Conservation (phyloP, 352 stramenopile species). For the Globisporangium ultimum region DNA sequence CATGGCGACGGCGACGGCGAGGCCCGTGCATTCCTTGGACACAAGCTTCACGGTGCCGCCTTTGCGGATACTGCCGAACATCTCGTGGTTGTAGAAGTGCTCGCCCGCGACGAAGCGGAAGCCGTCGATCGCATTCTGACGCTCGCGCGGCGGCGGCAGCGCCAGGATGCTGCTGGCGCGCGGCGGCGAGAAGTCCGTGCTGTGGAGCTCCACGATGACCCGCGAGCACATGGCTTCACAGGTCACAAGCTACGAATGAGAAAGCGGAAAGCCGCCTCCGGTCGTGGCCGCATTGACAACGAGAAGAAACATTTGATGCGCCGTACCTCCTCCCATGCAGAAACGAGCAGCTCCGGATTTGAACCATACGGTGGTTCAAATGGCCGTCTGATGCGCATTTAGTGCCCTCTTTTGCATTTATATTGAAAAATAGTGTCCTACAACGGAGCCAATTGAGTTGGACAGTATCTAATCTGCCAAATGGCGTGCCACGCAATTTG, state of each 20-base stretch:
- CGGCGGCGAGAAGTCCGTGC: constrained; percentile 4
- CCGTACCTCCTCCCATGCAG: background rate
- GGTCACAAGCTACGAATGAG: background rate
- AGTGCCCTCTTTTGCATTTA: background rate
- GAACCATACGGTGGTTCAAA: background rate
- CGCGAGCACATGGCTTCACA: constrained; percentile 1
- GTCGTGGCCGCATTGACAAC: background rate
- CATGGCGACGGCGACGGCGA: constrained; percentile 18
- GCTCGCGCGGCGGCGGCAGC: constrained; percentile 1
- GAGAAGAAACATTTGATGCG: background rate
- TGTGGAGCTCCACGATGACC: constrained; percentile 11
- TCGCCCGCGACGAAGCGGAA: constrained; percentile 59
- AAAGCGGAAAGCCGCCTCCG: no score
- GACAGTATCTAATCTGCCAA: no score
- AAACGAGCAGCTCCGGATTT: background rate
- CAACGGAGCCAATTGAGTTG: no score
- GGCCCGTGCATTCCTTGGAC: constrained; percentile 21
- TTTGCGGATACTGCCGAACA: constrained; percentile 37
- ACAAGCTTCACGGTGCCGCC: constrained; percentile 24
- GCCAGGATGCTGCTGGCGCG: background rate
- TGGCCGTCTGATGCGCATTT: background rate
- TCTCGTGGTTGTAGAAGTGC: constrained; percentile 53
- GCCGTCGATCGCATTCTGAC: constrained; percentile 5
- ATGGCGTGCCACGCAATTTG: no score
- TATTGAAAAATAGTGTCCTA: no score